A percentile compares a stretch with the other conserved stretches of the same genome.
Conservation (phyloP, 2,329 filamentous ascomycete genomes). For the Diaporthe vaccinii region DNA sequence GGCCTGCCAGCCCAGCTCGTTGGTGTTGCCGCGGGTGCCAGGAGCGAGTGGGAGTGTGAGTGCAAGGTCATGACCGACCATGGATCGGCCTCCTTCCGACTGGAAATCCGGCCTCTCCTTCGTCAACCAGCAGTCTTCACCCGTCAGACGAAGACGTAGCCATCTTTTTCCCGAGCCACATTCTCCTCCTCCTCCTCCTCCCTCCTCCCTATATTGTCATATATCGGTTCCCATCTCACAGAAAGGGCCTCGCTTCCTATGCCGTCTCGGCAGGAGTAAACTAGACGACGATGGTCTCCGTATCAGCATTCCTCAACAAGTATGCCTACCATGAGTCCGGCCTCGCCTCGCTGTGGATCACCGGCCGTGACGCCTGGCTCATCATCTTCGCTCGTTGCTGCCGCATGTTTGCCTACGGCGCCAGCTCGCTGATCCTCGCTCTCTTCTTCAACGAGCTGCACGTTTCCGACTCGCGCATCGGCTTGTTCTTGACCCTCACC, state of each 20-base stretch:
- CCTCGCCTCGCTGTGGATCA: constrained; percentile 58
- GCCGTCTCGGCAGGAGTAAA: neutral
- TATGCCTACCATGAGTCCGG: constrained; percentile 61
- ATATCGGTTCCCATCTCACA: neutral
- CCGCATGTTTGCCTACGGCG: constrained; percentile 75
- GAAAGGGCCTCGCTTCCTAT: neutral
- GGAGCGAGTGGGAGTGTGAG: neutral
- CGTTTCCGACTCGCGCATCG: constrained; percentile 70
- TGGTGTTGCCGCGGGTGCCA: neutral
- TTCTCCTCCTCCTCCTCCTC: neutral
- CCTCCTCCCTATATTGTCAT: neutral
- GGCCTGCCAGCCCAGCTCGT: neutral
- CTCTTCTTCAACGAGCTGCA: constrained; percentile 70
- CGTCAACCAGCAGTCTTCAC: neutral
- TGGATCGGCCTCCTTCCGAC: constrained; percentile 17
- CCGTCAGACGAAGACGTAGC: neutral
- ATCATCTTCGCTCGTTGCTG: constrained; percentile 65
- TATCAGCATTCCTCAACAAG: constrained; percentile 37
- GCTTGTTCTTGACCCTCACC: constrained; percentile 75
- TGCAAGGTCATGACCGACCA: constrained; percentile 1
- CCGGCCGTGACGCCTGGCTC: constrained; percentile 65
- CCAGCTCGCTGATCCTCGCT: constrained; percentile 71
- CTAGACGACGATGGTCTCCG: constrained; percentile 30
- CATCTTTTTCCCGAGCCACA: neutral
- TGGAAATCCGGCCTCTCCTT: neutral